A percentile compares a stretch with the other conserved stretches of the same genome.
Conservation (phyloP, 768 basidiomycete genomes). For the Russula emetica region DNA sequence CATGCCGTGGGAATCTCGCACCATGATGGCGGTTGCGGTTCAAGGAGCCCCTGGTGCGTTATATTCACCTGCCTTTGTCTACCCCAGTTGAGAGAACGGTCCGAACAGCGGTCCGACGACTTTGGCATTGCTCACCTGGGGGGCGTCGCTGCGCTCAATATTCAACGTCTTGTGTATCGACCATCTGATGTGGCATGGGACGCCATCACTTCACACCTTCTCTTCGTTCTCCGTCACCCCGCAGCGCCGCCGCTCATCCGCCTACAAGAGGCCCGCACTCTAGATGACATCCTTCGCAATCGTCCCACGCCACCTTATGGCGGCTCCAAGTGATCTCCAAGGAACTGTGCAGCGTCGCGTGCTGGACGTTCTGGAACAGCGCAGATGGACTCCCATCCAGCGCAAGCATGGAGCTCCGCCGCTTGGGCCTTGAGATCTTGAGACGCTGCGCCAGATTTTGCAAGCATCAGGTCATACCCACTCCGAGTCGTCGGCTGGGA, state of each 20-base stretch:
- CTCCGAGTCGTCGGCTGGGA: conserved; percentile 95
- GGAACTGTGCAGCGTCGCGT: conserved; percentile 60
- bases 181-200: conserved; percentile 83
- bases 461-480: conserved; percentile 85
- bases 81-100: background rate
- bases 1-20: too few species aligned
- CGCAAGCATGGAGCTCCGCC: conserved; percentile 68
- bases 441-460: conserved; percentile 85
- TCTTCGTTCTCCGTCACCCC: conserved; percentile 67
- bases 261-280: conserved; percentile 69
- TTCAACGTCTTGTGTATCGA: conserved; percentile 82
- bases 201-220: conserved; percentile 71
- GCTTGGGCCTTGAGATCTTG: conserved; percentile 87
- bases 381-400: conserved; percentile 49
- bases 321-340: conserved; percentile 53
- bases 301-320: conserved; percentile 66
- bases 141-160: conserved; percentile 73
- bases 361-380: conserved; percentile 76
- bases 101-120: conserved; percentile 71
- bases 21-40: too few species aligned
- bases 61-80: background rate
- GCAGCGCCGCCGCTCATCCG: conserved; percentile 74
- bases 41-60: too few species aligned
- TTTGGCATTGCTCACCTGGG: conserved; percentile 90
- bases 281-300: conserved; percentile 83